Base-by-base conservation (phyloP, 169 alveolate genomes). In the Eimeria tenella region DNA sequence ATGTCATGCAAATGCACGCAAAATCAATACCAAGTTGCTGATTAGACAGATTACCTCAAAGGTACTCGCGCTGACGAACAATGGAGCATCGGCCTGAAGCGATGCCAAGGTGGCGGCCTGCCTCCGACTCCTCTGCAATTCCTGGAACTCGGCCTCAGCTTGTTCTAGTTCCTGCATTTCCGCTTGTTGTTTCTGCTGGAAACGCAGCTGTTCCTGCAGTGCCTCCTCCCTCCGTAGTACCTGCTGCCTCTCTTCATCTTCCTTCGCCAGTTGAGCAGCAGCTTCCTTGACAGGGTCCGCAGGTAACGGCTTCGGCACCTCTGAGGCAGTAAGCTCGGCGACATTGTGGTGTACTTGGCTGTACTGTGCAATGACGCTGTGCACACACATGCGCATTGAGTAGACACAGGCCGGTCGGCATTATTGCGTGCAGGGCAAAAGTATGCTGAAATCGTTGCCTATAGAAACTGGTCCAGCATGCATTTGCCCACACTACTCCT, bases 341-440 rank as follows among this genome's bases (percentile, higher is more conserved):
- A 70, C 95, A 86, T 86, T 93, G 81, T 62, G 90, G 77, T 93
- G 95, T 6, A 86, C 93, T 49, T 93, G 95, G 77, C 86, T 82
- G 86, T 62, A 74, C 92, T 60, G 91, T 4, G 91, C 84, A 50
- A 71, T 31, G 31, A 91, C 91, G 92, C 91, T 60, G 68, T 10
- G 53, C n/a, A 15, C 42, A 19, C 21, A 19, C 84, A 74, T 49
- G 9, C 86, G 8, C 65, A 55, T 6, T 15, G 68, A 5, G 86
- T 25, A 75, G 15, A 31, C n/a, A 13, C 42, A 42, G 52, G 10
- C 55, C 42, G 42, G 42, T 31, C 42, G 42, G 42, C 42, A 31
- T 31, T 31, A 31, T 31, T 31, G 42, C 42, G 42, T 31, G 42
- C 42, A 31, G 42, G 42, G 42, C 42, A 31, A 31, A 31, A 31